Evolutionary conservation across 208 protist species (phyloP), one percentile per base, ranked within the genome.

Genomic region (Tritrichomonas foetus): DNA sequence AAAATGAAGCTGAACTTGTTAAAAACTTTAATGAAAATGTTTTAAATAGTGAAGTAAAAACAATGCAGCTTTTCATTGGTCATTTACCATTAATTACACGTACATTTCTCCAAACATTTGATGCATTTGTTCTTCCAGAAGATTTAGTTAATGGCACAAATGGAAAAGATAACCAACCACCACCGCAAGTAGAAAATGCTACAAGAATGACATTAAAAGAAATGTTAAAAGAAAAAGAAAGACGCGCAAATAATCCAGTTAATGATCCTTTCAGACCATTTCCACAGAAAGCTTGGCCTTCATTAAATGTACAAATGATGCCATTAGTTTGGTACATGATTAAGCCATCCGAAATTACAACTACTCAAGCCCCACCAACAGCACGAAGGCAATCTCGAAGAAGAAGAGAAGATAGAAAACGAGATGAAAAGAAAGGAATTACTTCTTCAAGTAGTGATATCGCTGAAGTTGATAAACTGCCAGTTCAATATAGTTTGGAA

Each of bases 131-230:
- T 57, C 9, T 89, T 5, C 25, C 47, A 1, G 78, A 89, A 27
- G 78, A 89, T 89, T 50, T 89, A 1, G 57, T 9, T 89, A 61
- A 61, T 61, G 53, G 11, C 5, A 61, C 53, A 61, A 61, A 61
- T 22, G 53, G 53, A 16, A 89, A 89, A 3, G 14, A 89, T 9
- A 33, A 33, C 33, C 14, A 13, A 27, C 27, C 47, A 1, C 33
- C 41, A 30, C 41, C 41, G 11, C 33, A 25, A n/a, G 30, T 57
- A 20, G 47, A 33, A 20, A 47, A 47, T 20, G 47, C n/a, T 39
- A 53, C 53, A 47, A 27, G 78, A 39, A 89, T 44, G 47, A 89
- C 78, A 39, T n/a, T 89, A n/a, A 89, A 89, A 57, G 78, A 89
- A 57, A 16, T 89, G 16, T 20, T 57, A 1, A 89, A 89, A 57